phyloP scores from a whole-genome alignment of 2,329 filamentous ascomycete species.

The Colletotrichum simmondsii region DNA sequence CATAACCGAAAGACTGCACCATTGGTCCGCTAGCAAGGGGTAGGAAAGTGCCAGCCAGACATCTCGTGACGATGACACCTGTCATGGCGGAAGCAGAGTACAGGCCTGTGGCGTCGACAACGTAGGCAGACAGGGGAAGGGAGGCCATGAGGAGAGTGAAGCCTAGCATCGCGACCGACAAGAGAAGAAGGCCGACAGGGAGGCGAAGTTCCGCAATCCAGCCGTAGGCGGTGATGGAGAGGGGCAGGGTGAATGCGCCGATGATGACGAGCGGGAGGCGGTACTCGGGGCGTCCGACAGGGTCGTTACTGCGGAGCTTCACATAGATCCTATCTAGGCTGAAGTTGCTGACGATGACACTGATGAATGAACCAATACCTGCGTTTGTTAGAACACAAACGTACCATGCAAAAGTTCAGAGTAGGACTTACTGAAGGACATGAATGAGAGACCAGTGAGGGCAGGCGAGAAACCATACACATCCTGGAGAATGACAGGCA shows the following conservation, averaged over 20 bases:
- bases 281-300: constrained; percentile 62
- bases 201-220: constrained; percentile 58
- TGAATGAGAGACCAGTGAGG: constrained; percentile 62
- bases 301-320: constrained; percentile 51
- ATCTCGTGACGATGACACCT: constrained; percentile 64
- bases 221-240: constrained; percentile 59
- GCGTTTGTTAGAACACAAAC: constrained; percentile 26
- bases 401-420: accelerated
- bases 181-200: constrained; percentile 55
- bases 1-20: constrained; percentile 60
- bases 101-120: constrained; percentile 66
- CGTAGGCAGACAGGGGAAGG: constrained; percentile 64
- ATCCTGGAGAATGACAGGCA: constrained; percentile 60
- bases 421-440: constrained; percentile 61
- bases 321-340: constrained; percentile 65
- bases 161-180: constrained; percentile 57
- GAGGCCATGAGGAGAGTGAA: constrained; percentile 56
- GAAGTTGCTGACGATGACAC: constrained; percentile 60
- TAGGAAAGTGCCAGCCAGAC: constrained; percentile 66
- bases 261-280: constrained; percentile 64
- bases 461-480: constrained; percentile 62
- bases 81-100: constrained; percentile 69
- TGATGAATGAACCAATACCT: constrained; percentile 61
- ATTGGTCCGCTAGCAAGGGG: constrained; percentile 62
- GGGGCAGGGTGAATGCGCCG: constrained; percentile 57